Percentiles rank a stretch among this genome's conserved stretches.
phyloP scores from a whole-genome alignment of 2,329 filamentous ascomycete genomes.

The Triangularia verruculosa region DNA sequence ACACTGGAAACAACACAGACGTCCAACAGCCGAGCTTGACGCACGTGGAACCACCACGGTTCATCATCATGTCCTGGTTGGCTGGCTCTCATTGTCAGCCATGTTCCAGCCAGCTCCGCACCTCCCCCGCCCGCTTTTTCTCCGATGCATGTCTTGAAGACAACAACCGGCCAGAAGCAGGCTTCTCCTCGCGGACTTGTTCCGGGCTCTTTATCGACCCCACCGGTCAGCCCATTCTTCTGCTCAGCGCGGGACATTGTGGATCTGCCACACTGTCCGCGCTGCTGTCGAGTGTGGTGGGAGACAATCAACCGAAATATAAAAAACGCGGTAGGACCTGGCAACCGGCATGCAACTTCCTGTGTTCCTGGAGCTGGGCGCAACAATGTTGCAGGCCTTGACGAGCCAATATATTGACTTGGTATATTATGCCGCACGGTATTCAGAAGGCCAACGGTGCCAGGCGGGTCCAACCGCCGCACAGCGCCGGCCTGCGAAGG shows the following conservation, averaged over 20 bases:
- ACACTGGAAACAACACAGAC: slow-evolving; percentile 1
- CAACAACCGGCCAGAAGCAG: not conserved
- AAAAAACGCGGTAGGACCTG: slow-evolving; percentile 9
- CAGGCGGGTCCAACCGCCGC: slow-evolving; percentile 20
- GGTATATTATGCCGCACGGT: slow-evolving; percentile 16
- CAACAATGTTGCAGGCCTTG: slow-evolving; percentile 11
- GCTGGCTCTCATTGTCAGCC: not conserved
- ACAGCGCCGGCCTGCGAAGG: slow-evolving; percentile 13
- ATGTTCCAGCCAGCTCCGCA: not conserved
- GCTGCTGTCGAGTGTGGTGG: not conserved
- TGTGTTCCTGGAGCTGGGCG: slow-evolving; percentile 9
- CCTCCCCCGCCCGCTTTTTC: not conserved
- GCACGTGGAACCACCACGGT: slow-evolving; percentile 18
- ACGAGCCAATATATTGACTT: slow-evolving; percentile 15
- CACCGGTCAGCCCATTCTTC: slow-evolving; percentile 13
- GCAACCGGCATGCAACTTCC: slow-evolving; percentile 12
- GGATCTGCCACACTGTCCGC: slow-evolving; percentile 4
- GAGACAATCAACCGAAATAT: slow-evolving; percentile 17
- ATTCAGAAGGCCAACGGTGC: slow-evolving; percentile 13
- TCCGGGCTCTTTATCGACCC: slow-evolving; percentile 6
- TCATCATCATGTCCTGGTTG: slow-evolving; percentile 6
- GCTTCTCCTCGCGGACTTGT: not conserved
- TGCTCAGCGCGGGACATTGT: slow-evolving; percentile 7
- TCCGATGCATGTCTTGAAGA: slow-evolving; percentile 4
- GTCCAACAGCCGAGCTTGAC: slow-evolving; percentile 19